Percentiles rank a stretch among this genome's conserved stretches.
phyloP scores from a whole-genome alignment of 371 early-diverging fungal genomes.

The Dinochytrium kinnereticum region DNA sequence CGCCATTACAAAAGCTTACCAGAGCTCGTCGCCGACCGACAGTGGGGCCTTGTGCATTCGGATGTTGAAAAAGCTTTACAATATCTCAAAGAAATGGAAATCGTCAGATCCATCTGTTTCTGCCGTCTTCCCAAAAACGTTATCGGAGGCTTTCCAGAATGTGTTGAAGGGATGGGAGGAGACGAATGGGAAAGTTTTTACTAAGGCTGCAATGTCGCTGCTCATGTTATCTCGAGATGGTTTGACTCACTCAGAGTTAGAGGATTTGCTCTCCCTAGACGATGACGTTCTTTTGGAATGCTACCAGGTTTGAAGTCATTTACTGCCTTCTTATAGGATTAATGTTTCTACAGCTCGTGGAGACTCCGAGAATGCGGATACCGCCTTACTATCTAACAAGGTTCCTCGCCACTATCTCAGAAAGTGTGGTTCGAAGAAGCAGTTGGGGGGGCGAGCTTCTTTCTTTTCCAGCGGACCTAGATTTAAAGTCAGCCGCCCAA shows the following conservation, averaged over 20 bases:
- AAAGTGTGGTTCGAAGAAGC: neutral
- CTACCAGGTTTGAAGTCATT: conserved; percentile 1
- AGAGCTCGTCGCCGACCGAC: neutral
- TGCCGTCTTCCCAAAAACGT: conserved; percentile 14
- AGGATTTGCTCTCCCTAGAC: conserved; percentile 18
- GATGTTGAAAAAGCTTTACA: conserved; percentile 22
- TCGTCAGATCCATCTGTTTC: too few species aligned
- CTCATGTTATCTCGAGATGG: conserved; percentile 13
- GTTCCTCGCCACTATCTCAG: neutral
- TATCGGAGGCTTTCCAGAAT: neutral
- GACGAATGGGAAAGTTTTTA: neutral
- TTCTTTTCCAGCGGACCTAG: conserved; percentile 10
- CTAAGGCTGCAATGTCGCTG: conserved; percentile 5
- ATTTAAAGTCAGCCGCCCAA: conserved; percentile 5
- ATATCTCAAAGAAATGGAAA: conserved; percentile 12
- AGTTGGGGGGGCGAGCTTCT: conserved; percentile 29
- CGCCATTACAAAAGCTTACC: neutral
- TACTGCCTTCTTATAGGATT: neutral
- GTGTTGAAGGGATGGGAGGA: neutral
- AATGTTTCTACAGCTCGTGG: too few species aligned
- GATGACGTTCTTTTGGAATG: conserved; percentile 12
- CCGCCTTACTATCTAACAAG: neutral
- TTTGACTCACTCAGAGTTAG: conserved; percentile 23
- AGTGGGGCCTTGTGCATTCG: conserved; percentile 10
- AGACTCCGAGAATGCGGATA: neutral